These are phyloP conservation scores for Curvularia sp. DNA, from an alignment of 2,329 filamentous ascomycete species.

Conservation along the genomic window DNA sequence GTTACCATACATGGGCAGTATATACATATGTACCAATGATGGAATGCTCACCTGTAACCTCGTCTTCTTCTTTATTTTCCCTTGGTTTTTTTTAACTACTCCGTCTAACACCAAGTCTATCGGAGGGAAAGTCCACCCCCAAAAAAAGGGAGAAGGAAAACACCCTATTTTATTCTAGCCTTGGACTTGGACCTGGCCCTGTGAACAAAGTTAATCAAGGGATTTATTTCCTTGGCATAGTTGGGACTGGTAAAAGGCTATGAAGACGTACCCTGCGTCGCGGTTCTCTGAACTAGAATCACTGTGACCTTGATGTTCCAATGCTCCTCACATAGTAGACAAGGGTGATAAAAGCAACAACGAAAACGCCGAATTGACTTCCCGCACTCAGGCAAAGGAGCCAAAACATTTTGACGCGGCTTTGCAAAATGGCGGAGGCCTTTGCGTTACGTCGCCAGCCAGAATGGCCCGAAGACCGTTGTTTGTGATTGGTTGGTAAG, in stretches of 20 bases:
- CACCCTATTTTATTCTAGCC: too few species aligned
- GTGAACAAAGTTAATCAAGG: not conserved
- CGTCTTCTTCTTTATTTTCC: too few species aligned
- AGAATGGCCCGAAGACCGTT: not conserved
- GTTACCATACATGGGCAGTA: too few species aligned
- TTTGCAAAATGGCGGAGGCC: too few species aligned
- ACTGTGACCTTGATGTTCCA: not conserved
- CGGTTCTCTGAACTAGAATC: not conserved
- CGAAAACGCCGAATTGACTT: not conserved
- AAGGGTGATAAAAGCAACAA: not conserved
- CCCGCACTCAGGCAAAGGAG: not conserved
- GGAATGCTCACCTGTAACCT: too few species aligned
- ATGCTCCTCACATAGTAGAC: not conserved
- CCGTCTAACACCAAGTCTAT: not conserved
- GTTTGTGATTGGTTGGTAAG: not conserved
- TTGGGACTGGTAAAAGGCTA: not conserved
- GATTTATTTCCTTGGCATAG: not conserved
- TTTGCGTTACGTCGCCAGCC: not conserved
- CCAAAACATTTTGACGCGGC: not conserved
- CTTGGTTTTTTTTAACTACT: not conserved
- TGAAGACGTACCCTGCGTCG: not conserved
- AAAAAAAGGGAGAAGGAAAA: not conserved
- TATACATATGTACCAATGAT: too few species aligned
- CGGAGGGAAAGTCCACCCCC: not conserved
- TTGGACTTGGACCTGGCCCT: not conserved